Percentiles rank a stretch among this genome's conserved stretches.
Evolutionary conservation across 345 rosid genomes (phyloP).

Genomic region (Cardamine occulta): DNA sequence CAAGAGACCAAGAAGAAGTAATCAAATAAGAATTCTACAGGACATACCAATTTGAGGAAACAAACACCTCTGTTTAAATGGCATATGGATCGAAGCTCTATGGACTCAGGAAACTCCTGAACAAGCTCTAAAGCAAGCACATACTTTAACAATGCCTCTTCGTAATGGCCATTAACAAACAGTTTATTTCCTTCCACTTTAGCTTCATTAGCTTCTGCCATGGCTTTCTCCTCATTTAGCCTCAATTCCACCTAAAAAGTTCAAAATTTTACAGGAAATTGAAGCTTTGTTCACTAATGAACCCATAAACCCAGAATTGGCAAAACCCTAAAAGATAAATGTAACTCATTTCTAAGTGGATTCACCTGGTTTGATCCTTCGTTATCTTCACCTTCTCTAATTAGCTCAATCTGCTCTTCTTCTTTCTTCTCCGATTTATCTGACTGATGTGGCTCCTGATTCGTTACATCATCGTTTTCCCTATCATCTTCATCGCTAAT

Average conservation of each 20-base stretch:
- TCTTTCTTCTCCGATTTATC: constrained; percentile 30
- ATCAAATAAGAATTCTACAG: not conserved
- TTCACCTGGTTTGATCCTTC: constrained; percentile 52
- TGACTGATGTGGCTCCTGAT: constrained; percentile 22
- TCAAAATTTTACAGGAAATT: not conserved
- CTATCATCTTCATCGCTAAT: constrained; percentile 44
- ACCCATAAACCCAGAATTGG: constrained; percentile 23
- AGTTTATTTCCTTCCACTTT: constrained; percentile 80
- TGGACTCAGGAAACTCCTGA: constrained; percentile 47
- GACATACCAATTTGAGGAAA: constrained; percentile 72
- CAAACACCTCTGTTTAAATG: constrained; percentile 81
- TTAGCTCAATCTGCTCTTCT: constrained; percentile 22
- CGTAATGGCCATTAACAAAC: constrained; percentile 67
- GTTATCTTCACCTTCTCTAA: constrained; percentile 37
- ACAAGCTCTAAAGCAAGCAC: constrained; percentile 61
- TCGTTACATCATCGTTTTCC: constrained; percentile 18
- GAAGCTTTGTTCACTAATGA: constrained; percentile 1
- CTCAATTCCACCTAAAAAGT: not conserved
- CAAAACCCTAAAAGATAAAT: constrained; percentile 28
- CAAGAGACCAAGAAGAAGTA: constrained; percentile 12
- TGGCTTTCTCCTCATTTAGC: constrained; percentile 51
- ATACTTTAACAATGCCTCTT: constrained; percentile 78
- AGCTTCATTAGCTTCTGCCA: constrained; percentile 70
- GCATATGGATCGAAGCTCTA: constrained; percentile 73
- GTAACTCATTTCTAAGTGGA: not conserved